A percentile compares a stretch with the other conserved stretches of the same genome.
phyloP scores from a whole-genome alignment of 2,329 filamentous ascomycete species.

The Amesomyces nigricolor region DNA sequence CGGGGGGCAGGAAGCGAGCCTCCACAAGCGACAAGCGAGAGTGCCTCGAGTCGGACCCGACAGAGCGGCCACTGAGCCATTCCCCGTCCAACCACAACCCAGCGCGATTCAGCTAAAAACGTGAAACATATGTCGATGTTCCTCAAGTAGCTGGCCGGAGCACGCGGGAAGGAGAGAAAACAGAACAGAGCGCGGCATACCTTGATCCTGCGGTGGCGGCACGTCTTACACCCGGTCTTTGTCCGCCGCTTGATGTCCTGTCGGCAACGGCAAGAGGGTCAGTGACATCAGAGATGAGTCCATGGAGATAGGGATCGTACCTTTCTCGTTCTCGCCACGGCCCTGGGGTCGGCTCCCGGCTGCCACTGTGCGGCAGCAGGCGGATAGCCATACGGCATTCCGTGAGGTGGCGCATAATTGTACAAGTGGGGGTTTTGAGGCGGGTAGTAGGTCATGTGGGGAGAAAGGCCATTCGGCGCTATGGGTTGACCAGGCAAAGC shows the following conservation, averaged over 20 bases:
- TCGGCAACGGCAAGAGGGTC: constrained; percentile 13
- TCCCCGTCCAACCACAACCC: constrained; percentile 16
- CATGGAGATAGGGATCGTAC: constrained; percentile 31
- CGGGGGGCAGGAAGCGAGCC: not conserved
- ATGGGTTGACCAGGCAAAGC: constrained; percentile 29
- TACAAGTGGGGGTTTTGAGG: constrained; percentile 25
- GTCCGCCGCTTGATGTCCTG: constrained; percentile 60
- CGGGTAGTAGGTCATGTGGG: constrained; percentile 40
- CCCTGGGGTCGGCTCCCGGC: too few species aligned
- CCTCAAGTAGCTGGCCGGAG: not conserved
- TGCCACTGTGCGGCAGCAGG: too few species aligned
- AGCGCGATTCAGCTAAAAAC: not conserved
- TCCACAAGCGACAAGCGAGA: constrained; percentile 28
- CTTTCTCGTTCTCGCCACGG: constrained; percentile 49
- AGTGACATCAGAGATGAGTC: too few species aligned
- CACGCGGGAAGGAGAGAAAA: constrained; percentile 8
- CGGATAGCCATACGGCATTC: too few species aligned
- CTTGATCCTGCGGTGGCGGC: constrained; percentile 58
- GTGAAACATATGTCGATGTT: not conserved
- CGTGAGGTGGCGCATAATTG: too few species aligned
- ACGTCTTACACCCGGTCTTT: constrained; percentile 58
- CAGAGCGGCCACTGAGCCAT: not conserved
- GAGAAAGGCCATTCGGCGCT: constrained; percentile 27
- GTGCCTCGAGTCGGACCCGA: not conserved
- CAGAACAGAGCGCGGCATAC: constrained; percentile 38